Evolutionary conservation across 169 alveolate genomes (phyloP).

Genomic region (Plasmodium blacklocki): DNA sequence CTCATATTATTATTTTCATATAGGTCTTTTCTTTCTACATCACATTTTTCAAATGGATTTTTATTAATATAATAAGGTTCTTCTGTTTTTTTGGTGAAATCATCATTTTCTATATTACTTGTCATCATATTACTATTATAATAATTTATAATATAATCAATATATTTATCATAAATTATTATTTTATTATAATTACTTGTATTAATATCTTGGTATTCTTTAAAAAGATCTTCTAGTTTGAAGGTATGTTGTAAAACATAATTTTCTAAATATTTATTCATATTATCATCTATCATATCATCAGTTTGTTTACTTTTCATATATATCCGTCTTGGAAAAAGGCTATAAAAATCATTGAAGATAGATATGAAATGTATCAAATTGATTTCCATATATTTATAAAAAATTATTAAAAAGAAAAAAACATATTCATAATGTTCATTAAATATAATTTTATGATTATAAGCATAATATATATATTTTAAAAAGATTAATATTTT

Average conservation of each 20-base stretch:
- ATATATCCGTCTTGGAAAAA: constrained; percentile 31
- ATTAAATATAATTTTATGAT: constrained; percentile 33
- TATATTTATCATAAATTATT: constrained; percentile 28
- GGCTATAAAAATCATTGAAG: constrained; percentile 49
- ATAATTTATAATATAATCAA: constrained; percentile 23
- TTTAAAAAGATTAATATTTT: constrained; percentile 48
- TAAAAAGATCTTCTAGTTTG: constrained; percentile 15
- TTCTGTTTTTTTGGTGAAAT: background rate
- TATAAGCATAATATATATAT: constrained; percentile 52
- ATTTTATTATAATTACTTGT: background rate
- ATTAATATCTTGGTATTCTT: too few relatives aligned
- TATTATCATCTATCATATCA: background rate
- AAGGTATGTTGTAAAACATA: background rate
- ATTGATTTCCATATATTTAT: constrained; percentile 46
- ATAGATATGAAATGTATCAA: constrained; percentile 57
- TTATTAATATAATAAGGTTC: background rate
- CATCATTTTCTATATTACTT: background rate
- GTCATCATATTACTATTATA: background rate
- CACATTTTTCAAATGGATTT: background rate
- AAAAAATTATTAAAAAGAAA: constrained; percentile 53
- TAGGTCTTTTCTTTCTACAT: too few relatives aligned
- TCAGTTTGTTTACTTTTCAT: background rate
- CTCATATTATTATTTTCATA: too few relatives aligned
- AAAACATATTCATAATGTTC: constrained; percentile 41
- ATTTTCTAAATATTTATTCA: too few relatives aligned